Evolutionary conservation across 176 grass and related monocot species (phyloP).

Genomic region (Oryza rufipogon): DNA sequence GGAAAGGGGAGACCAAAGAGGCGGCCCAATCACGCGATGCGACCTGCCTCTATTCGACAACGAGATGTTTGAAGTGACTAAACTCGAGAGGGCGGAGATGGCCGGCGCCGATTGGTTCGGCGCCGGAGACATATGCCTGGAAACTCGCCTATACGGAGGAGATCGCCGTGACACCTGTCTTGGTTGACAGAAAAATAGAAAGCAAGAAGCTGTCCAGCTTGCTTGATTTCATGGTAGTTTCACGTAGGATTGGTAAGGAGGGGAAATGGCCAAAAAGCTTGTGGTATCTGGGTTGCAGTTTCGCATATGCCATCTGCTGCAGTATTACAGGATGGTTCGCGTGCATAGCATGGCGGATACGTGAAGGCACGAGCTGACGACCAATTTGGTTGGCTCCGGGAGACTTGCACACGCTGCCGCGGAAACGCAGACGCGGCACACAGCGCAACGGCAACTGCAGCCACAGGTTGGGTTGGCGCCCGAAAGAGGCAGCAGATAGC

Average conservation of each 20-base stretch:
- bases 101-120: background rate
- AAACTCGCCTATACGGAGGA: background rate
- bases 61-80: background rate
- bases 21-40: conserved; percentile 3
- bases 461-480: conserved; percentile 11
- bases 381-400: background rate
- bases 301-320: background rate
- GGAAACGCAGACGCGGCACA: background rate
- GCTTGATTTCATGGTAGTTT: background rate
- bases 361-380: background rate
- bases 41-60: background rate
- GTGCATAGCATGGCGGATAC: background rate
- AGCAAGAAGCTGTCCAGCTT: background rate
- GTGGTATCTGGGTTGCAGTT: background rate
- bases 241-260: background rate
- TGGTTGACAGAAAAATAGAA: background rate
- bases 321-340: background rate
- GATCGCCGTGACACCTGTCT: background rate
- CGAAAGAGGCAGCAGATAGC: background rate
- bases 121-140: conserved; percentile 2
- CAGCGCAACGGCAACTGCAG: background rate
- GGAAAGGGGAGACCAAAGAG: background rate
- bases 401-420: conserved; percentile 27
- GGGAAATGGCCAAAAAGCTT: background rate
- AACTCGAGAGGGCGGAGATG: background rate